Evolutionary conservation across 2,329 filamentous ascomycete genomes (phyloP).

Genomic region (Curvularia sp.): DNA sequence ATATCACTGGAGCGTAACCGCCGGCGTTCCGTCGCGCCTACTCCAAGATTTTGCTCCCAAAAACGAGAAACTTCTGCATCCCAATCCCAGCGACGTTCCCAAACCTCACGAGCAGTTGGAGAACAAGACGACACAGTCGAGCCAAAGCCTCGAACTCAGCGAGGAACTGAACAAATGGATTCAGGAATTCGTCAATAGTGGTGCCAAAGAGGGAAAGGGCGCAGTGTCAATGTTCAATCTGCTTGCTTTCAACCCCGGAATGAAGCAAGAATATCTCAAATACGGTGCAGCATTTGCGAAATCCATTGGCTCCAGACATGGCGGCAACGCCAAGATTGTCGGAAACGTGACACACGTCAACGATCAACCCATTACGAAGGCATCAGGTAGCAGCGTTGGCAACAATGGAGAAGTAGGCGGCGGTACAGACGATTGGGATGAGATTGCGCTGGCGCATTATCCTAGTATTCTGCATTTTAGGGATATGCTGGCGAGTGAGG

Average conservation of each 20-base stretch:
- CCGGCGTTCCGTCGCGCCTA: conserved; percentile 56
- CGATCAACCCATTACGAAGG: conserved; percentile 5
- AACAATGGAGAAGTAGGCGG: conserved; percentile 13
- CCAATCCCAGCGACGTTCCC: conserved; percentile 45
- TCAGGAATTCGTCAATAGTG: conserved; percentile 34
- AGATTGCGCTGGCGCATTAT: conserved; percentile 70
- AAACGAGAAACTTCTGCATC: conserved; percentile 51
- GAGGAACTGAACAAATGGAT: conserved; percentile 61
- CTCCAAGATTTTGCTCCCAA: conserved; percentile 47
- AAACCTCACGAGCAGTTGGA: conserved; percentile 39
- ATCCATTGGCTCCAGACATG: conserved; percentile 60
- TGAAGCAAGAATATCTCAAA: conserved; percentile 61
- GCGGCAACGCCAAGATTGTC: conserved; percentile 67
- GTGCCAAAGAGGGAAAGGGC: conserved; percentile 36
- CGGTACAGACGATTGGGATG: conserved; percentile 60
- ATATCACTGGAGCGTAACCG: conserved; percentile 48
- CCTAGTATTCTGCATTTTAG: conserved; percentile 67
- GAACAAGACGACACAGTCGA: conserved; percentile 26
- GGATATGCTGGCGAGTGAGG: conserved; percentile 64
- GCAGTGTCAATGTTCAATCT: conserved; percentile 70
- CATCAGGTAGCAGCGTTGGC: conserved; percentile 16
- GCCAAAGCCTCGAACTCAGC: conserved; percentile 59
- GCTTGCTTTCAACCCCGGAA: conserved; percentile 62
- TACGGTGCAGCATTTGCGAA: conserved; percentile 64
- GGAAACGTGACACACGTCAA: conserved; percentile 59